Percentiles rank a stretch among this genome's conserved stretches.
Conservation (phyloP, 23 red algal genomes). For the Gracilaria caudata region DNA sequence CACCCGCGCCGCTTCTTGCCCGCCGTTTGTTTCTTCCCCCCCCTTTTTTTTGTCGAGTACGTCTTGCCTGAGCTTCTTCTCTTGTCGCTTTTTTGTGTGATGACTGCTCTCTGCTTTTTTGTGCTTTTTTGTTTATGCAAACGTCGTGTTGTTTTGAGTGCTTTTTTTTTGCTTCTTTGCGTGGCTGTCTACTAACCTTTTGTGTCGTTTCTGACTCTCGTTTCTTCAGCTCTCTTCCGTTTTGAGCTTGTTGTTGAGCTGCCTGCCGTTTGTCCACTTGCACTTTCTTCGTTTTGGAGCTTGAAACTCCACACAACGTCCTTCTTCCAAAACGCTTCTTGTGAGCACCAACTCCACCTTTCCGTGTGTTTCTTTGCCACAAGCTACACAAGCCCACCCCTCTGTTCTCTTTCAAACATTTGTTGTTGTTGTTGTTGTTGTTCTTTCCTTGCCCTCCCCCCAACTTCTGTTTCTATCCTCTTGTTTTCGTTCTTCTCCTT, state of each 20-base stretch:
- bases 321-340: neutral
- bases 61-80: neutral
- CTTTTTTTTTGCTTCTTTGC: no score
- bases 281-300: neutral
- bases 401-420: neutral
- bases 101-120: neutral
- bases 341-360: neutral
- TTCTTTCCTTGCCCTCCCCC: neutral
- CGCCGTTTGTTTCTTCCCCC: neutral
- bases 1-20: no score
- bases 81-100: neutral
- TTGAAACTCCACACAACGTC: neutral
- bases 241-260: neutral
- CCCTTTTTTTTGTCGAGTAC: neutral
- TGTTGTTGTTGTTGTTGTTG: neutral
- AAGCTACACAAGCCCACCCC: neutral
- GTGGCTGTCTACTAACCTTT: neutral
- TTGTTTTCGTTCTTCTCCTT: neutral
- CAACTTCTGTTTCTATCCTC: constrained; percentile 2
- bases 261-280: neutral
- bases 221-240: neutral
- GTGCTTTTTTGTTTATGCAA: neutral
- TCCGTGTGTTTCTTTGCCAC: no score
- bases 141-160: neutral
- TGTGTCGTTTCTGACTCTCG: neutral